phyloP scores from a whole-genome alignment of 148 eudicot species.

The Rhododendron henanense region DNA sequence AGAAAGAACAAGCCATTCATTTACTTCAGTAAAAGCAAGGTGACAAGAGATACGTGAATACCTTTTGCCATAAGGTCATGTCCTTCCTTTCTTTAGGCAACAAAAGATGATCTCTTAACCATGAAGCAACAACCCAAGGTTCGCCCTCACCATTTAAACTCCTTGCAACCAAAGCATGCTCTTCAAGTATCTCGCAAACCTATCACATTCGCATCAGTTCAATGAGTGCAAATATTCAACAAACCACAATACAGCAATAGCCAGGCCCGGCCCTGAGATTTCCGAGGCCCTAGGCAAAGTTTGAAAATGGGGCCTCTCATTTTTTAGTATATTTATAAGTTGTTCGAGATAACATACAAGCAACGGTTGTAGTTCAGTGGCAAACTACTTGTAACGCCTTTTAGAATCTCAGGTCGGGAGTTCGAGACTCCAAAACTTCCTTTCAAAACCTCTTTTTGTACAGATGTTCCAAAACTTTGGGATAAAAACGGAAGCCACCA shows the following conservation, averaged over 20 bases:
- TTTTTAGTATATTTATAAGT: too few relatives aligned
- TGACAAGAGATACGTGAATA: constrained; percentile 16
- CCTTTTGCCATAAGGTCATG: constrained; percentile 77
- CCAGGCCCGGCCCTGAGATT: too few relatives aligned
- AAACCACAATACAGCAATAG: not conserved
- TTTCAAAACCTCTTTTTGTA: too few relatives aligned
- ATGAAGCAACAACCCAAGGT: constrained; percentile 92
- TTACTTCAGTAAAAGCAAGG: not conserved
- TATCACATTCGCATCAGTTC: constrained; percentile 26
- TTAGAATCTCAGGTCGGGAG: too few relatives aligned
- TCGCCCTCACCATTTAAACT: constrained; percentile 48
- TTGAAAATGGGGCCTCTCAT: too few relatives aligned
- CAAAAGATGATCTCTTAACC: constrained; percentile 94
- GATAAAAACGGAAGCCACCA: too few relatives aligned
- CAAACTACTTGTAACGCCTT: too few relatives aligned
- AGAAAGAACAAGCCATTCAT: not conserved
- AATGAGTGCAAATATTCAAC: not conserved
- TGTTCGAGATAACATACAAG: too few relatives aligned
- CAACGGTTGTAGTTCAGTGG: too few relatives aligned
- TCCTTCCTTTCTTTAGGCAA: constrained; percentile 83
- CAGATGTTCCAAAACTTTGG: too few relatives aligned
- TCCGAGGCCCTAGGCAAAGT: too few relatives aligned
- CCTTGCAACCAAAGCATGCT: constrained; percentile 59
- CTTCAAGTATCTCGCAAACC: constrained; percentile 93
- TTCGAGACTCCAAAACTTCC: too few relatives aligned